A percentile compares a stretch with the other conserved stretches of the same genome.
Conservation (phyloP, 805 yeast genomes). For the Lachancea fermentati region DNA sequence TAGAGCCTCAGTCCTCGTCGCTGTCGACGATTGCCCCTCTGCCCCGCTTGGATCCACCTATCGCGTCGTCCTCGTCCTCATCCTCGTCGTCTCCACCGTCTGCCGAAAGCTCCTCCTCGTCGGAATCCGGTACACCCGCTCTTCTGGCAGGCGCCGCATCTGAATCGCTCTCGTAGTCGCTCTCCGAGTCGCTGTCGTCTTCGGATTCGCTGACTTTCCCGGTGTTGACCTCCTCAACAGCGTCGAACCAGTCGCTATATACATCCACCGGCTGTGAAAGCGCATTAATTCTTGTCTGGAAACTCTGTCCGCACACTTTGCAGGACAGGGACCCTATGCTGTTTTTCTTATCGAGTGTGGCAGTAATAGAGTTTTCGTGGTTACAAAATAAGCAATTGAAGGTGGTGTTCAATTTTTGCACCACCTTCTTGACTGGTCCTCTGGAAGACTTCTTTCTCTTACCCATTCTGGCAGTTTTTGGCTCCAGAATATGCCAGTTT, state of each 20-base stretch:
- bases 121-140: constrained; percentile 12
- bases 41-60: constrained; percentile 15
- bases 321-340: constrained; percentile 81
- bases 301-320: constrained; percentile 89
- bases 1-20: constrained; percentile 26
- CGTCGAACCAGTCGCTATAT: constrained; percentile 97
- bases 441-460: constrained; percentile 80
- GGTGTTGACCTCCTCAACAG: constrained; percentile 63
- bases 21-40: constrained; percentile 18
- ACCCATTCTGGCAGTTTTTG: constrained; percentile 45
- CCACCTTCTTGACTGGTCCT: constrained; percentile 72
- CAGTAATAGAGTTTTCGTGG: constrained; percentile 87
- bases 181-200: constrained; percentile 28
- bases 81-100: constrained; percentile 21
- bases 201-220: constrained; percentile 33
- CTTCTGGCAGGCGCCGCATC: constrained; percentile 26
- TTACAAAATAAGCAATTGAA: constrained; percentile 93
- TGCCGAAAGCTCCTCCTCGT: constrained; percentile 18
- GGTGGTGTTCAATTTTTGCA: constrained; percentile 72
- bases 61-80: constrained; percentile 13
- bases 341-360: constrained; percentile 80
- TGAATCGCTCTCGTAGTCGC: constrained; percentile 35
- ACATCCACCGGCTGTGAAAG: constrained; percentile 86
- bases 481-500: no score
- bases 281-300: constrained; percentile 79